These are phyloP conservation scores for Caryopteris hybrid DNA, from an alignment of 305 asterid species.

Conservation along the genomic window DNA sequence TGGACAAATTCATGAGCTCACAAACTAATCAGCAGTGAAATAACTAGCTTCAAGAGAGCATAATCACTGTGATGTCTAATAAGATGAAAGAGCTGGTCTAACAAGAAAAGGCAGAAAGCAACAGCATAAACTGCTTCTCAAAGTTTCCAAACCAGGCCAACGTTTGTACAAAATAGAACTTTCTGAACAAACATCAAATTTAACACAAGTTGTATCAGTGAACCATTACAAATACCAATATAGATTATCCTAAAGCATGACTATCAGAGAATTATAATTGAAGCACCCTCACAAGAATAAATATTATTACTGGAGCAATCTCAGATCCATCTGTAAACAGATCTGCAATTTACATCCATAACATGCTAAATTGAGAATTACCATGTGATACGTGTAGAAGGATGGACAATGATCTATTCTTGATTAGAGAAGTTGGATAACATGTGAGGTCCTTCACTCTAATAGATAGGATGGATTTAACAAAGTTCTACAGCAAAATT, in stretches of 20 bases:
- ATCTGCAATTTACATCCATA: neutral
- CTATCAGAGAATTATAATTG: neutral
- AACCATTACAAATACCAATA: neutral
- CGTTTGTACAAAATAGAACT: neutral
- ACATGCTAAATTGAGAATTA: neutral
- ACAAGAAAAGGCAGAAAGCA: neutral
- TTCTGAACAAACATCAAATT: neutral
- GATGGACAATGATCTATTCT: too few relatives aligned
- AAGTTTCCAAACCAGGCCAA: neutral
- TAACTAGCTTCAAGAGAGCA: neutral
- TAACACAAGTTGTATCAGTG: neutral
- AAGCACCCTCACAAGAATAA: neutral
- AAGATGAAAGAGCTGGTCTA: too few relatives aligned
- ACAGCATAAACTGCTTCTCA: neutral
- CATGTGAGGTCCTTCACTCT: neutral
- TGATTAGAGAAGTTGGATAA: neutral
- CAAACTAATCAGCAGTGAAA: neutral
- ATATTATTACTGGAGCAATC: neutral
- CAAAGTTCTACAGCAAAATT: neutral
- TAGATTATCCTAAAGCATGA: neutral
- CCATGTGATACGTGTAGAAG: neutral
- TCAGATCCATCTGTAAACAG: neutral
- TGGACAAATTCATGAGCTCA: too few relatives aligned
- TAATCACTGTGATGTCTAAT: neutral
- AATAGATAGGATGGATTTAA: neutral